A percentile compares a stretch with the other conserved stretches of the same genome.
These are phyloP conservation scores for Leishmania braziliensis DNA, from an alignment of 208 protist genomes.

Conservation along the genomic window DNA sequence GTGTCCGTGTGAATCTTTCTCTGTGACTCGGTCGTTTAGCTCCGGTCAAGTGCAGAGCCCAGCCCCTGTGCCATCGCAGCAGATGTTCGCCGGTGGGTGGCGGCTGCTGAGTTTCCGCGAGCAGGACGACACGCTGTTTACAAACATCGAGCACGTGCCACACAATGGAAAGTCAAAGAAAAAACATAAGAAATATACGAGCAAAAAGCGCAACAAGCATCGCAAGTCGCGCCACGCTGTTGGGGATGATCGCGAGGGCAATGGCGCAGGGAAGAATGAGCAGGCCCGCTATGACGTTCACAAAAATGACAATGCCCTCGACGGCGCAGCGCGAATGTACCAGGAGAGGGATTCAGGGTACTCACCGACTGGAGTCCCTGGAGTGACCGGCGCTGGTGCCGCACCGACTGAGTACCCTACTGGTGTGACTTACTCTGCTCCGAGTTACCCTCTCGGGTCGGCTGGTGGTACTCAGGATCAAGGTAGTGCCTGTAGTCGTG, in stretches of 20 bases:
- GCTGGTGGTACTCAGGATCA: not conserved
- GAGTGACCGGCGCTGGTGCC: not conserved
- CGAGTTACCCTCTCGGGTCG: not conserved
- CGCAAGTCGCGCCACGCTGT: slow-evolving; percentile 7
- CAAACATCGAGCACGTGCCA: slow-evolving; percentile 24
- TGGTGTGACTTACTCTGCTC: not conserved
- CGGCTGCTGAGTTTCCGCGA: slow-evolving; percentile 41
- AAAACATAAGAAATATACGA: slow-evolving; percentile 26
- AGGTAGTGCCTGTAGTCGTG: not conserved
- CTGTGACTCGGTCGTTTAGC: slow-evolving; percentile 15
- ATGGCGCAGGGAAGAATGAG: too few relatives aligned
- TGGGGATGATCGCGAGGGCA: not conserved
- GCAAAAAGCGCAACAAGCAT: slow-evolving; percentile 25
- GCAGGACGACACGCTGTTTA: slow-evolving; percentile 36
- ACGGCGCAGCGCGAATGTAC: slow-evolving; percentile 9
- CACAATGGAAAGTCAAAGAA: slow-evolving; percentile 14
- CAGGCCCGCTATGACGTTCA: not conserved
- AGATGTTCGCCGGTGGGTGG: slow-evolving; percentile 21
- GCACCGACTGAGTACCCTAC: not conserved
- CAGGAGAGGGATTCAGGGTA: not conserved
- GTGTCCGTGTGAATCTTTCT: not conserved
- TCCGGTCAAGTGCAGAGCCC: not conserved
- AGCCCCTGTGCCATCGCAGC: slow-evolving; percentile 8
- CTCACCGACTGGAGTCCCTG: not conserved
- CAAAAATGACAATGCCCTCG: not conserved